A percentile compares a stretch with the other conserved stretches of the same genome.
phyloP scores from a whole-genome alignment of 176 grass and related monocot genomes.

The Ampelocalamus luodianensis region DNA sequence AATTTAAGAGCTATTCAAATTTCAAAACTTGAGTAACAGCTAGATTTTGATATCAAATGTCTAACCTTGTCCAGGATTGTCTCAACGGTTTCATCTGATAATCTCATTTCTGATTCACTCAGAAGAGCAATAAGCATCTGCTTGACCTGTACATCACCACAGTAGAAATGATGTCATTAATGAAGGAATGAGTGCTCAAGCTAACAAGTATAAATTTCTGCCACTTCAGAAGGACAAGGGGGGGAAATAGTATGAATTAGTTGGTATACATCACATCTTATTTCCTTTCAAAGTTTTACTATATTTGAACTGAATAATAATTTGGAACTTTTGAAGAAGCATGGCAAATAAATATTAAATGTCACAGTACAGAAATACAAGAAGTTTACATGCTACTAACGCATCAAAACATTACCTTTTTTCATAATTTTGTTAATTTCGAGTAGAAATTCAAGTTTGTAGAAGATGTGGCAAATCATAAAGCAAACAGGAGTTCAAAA shows the following conservation, averaged over 20 bases:
- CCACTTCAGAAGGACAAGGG: neutral
- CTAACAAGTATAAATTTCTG: neutral
- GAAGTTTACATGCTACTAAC: neutral
- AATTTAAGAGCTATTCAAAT: neutral
- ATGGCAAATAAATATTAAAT: neutral
- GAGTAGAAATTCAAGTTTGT: neutral
- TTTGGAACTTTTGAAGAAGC: constrained; percentile 2
- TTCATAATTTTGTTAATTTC: neutral
- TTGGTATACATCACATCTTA: neutral
- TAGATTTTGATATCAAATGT: constrained; percentile 37
- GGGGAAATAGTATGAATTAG: neutral
- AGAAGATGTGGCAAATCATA: neutral
- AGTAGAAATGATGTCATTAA: neutral
- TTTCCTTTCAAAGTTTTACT: neutral
- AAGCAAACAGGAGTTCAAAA: neutral
- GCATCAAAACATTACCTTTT: neutral
- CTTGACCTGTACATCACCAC: constrained; percentile 66
- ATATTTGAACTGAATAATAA: neutral
- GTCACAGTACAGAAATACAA: neutral
- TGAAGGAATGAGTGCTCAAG: neutral
- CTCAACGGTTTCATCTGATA: constrained; percentile 85
- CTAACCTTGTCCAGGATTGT: constrained; percentile 86
- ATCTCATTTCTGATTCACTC: constrained; percentile 84
- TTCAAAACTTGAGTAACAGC: neutral
- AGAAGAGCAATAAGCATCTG: constrained; percentile 94